Percentiles rank a stretch among this genome's conserved stretches.
Conservation (phyloP, 1,284 basidiomycete genomes). For the Puccinia coronata region DNA sequence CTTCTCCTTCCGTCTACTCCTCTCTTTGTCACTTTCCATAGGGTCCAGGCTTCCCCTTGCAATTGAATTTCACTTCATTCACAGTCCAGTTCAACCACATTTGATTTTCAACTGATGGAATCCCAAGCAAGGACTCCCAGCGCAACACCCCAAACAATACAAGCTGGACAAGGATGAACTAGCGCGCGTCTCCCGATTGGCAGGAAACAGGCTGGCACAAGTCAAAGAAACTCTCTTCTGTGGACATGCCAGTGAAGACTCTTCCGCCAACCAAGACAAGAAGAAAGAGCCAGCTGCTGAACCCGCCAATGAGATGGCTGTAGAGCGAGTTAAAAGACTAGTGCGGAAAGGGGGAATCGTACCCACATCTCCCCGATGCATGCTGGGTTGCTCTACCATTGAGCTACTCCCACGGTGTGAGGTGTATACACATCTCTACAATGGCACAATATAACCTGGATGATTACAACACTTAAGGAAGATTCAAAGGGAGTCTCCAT, state of each 20-base stretch:
- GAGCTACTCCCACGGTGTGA: no score
- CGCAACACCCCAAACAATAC: slow-evolving; percentile 79
- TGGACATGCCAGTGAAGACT: slow-evolving; percentile 57
- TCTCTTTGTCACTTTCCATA: no score
- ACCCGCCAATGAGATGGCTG: slow-evolving; percentile 70
- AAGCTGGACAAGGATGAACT: slow-evolving; percentile 87
- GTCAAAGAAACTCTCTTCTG: slow-evolving; percentile 67
- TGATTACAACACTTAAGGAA: slow-evolving; percentile 89
- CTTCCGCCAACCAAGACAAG: slow-evolving; percentile 59
- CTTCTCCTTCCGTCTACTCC: no score
- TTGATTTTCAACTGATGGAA: no score
- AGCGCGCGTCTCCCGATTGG: slow-evolving; percentile 82
- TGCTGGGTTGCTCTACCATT: no score
- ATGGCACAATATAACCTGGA: slow-evolving; percentile 90
- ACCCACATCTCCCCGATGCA: no score
- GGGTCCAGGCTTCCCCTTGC: no score
- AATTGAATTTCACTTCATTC: no score
- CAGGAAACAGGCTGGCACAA: slow-evolving; percentile 83
- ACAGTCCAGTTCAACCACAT: no score
- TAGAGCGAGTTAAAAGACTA: no score
- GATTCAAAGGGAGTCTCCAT: slow-evolving; percentile 66
- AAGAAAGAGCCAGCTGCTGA: slow-evolving; percentile 59
- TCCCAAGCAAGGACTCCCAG: slow-evolving; percentile 74
- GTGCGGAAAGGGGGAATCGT: no score
- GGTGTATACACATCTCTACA: no score